These are phyloP conservation scores for Amanita rimosa DNA, from an alignment of 768 basidiomycete genomes.

Conservation along the genomic window DNA sequence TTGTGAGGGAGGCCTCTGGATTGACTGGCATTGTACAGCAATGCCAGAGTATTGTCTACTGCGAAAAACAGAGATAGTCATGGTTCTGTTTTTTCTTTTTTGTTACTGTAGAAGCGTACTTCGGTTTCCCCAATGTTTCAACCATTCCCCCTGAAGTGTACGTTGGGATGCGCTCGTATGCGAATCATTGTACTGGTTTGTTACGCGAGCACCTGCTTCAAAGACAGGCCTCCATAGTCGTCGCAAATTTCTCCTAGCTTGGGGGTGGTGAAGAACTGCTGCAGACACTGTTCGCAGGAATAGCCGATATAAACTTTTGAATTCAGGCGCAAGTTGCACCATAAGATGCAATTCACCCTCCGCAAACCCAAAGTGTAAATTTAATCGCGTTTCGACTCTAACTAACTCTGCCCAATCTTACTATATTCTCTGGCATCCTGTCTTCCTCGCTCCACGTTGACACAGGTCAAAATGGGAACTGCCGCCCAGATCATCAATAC, in stretches of 20 bases:
- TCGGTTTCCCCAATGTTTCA: conserved; percentile 43
- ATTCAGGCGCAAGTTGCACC: conserved; percentile 20
- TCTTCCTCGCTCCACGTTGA: conserved; percentile 60
- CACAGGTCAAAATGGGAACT: conserved; percentile 60
- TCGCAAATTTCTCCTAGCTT: conserved; percentile 32
- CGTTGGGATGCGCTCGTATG: conserved; percentile 16
- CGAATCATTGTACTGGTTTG: conserved; percentile 25
- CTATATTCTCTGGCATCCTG: conserved; percentile 34
- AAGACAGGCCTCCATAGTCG: conserved; percentile 45
- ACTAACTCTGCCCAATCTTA: neutral
- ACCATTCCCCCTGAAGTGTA: conserved; percentile 25
- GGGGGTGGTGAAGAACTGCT: conserved; percentile 42
- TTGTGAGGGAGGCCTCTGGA: conserved; percentile 53
- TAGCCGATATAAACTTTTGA: conserved; percentile 51
- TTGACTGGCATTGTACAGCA: conserved; percentile 51
- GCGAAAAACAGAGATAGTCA: neutral
- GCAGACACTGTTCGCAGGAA: conserved; percentile 45
- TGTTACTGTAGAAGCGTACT: conserved; percentile 22
- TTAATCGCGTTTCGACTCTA: neutral
- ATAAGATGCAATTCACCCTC: neutral
- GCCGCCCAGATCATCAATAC: conserved; percentile 72
- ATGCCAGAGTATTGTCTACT: conserved; percentile 61
- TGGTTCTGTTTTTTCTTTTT: neutral
- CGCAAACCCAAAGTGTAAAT: too few relatives aligned
- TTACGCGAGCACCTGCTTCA: conserved; percentile 33